These are phyloP conservation scores for Penicillium sp. DNA, from an alignment of 2,329 filamentous ascomycete genomes.

Conservation along the genomic window DNA sequence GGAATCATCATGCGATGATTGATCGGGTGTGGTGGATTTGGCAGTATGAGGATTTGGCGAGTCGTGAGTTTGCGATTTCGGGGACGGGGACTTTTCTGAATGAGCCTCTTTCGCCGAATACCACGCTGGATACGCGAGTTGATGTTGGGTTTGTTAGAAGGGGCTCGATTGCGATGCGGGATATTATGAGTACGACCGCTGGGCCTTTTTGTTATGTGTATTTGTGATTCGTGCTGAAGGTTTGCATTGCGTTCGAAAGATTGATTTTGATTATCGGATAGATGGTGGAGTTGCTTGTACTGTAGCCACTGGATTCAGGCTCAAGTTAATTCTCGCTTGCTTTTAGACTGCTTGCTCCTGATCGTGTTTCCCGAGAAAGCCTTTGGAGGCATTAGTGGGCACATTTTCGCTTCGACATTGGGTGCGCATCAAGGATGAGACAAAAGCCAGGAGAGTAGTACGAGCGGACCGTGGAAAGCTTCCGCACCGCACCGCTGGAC, in stretches of 20 bases:
- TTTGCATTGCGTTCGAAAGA: background rate
- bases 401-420: too few relatives aligned
- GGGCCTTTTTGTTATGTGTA: constrained; percentile 54
- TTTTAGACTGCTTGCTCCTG: background rate
- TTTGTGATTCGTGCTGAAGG: constrained; percentile 22
- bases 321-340: background rate
- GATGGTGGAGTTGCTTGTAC: background rate
- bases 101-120: constrained; percentile 45
- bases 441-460: too few relatives aligned
- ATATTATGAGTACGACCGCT: constrained; percentile 47
- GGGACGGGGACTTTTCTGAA: constrained; percentile 52
- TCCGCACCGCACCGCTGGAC: too few relatives aligned
- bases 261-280: background rate
- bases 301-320: background rate
- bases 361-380: background rate
- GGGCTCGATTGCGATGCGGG: constrained; percentile 36
- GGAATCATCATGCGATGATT: constrained; percentile 52
- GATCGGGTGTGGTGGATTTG: constrained; percentile 55
- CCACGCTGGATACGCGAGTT: constrained; percentile 49
- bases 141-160: constrained; percentile 43
- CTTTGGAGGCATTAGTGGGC: too few relatives aligned
- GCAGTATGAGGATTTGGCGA: constrained; percentile 49
- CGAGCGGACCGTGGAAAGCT: too few relatives aligned
- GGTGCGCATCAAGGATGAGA: too few relatives aligned
- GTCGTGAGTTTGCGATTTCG: constrained; percentile 40